phyloP scores from a whole-genome alignment of 2,329 filamentous ascomycete species.

The Geosmithia flava region DNA sequence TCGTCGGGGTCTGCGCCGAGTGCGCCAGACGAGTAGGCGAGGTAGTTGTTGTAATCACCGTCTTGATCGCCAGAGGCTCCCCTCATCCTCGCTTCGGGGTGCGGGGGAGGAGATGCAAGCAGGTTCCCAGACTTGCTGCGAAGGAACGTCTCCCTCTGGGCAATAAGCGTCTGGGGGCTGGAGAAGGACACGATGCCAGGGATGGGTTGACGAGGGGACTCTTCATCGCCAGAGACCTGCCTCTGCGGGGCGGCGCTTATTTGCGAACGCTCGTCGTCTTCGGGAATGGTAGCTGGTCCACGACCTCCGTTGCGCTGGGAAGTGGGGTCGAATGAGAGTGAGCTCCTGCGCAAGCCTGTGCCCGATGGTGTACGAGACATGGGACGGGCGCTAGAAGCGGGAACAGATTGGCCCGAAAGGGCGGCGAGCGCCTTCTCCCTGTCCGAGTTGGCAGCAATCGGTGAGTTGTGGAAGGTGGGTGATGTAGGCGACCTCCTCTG shows the following conservation, averaged over 20 bases:
- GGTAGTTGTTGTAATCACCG: conserved; percentile 24
- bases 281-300: conserved; percentile 8
- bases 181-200: conserved; percentile 36
- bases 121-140: conserved; percentile 35
- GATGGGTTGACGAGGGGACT: conserved; percentile 6
- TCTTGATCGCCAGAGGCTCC: conserved; percentile 21
- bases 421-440: conserved; percentile 1
- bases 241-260: background rate
- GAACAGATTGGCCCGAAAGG: background rate
- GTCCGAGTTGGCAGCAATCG: background rate
- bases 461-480: background rate
- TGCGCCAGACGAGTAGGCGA: conserved; percentile 13
- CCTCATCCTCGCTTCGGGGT: conserved; percentile 9
- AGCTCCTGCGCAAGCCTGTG: conserved; percentile 11
- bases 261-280: conserved; percentile 5
- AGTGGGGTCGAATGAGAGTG: conserved; percentile 25
- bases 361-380: conserved; percentile 8
- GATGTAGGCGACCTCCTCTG: background rate
- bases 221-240: background rate
- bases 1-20: conserved; percentile 45
- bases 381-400: background rate
- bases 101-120: conserved; percentile 5
- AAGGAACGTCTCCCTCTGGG: conserved; percentile 40
- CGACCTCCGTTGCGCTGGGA: conserved; percentile 29
- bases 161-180: conserved; percentile 43